Conservation (phyloP, 495 filamentous ascomycete species). For the Sordaria brevicollis region DNA sequence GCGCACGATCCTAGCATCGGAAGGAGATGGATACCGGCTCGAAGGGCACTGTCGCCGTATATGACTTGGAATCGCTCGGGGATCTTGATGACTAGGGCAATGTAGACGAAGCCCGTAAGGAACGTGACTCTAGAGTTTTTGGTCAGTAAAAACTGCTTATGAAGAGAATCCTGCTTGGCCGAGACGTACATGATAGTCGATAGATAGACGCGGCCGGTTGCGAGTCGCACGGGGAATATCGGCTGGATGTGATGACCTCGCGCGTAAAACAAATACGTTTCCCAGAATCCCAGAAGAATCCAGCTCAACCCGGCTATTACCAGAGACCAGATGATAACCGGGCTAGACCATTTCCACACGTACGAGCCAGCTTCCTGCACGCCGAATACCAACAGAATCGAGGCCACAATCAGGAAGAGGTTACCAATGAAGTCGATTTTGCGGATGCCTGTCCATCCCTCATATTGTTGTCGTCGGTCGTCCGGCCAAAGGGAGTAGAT, state of each 20-base stretch:
- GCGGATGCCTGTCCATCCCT: conserved; percentile 16
- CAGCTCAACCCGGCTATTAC: conserved; percentile 36
- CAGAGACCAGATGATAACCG: conserved; percentile 32
- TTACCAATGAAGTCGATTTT: conserved; percentile 50
- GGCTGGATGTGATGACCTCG: conserved; percentile 23
- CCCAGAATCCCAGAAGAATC: conserved; percentile 36
- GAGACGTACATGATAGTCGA: conserved; percentile 31
- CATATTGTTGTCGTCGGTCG: conserved; percentile 14
- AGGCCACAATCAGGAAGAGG: conserved; percentile 40
- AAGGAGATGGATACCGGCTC: conserved; percentile 48
- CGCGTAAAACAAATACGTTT: conserved; percentile 26
- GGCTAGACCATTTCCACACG: conserved; percentile 34
- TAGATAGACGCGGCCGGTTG: conserved; percentile 24
- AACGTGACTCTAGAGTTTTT: conserved; percentile 31
- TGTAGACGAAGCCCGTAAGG: conserved; percentile 45
- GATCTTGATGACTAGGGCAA: conserved; percentile 45
- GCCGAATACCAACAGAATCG: conserved; percentile 46
- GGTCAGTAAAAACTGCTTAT: conserved; percentile 5
- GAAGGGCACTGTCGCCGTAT: conserved; percentile 34
- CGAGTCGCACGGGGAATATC: conserved; percentile 32
- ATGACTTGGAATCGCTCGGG: conserved; percentile 53
- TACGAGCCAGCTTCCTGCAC: conserved; percentile 46
- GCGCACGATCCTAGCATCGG: conserved; percentile 43
- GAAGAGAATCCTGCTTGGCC: not conserved
- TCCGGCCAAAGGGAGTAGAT: conserved; percentile 44